Evolutionary conservation across 768 basidiomycete species (phyloP).

Genomic region (Collybia nuda): DNA sequence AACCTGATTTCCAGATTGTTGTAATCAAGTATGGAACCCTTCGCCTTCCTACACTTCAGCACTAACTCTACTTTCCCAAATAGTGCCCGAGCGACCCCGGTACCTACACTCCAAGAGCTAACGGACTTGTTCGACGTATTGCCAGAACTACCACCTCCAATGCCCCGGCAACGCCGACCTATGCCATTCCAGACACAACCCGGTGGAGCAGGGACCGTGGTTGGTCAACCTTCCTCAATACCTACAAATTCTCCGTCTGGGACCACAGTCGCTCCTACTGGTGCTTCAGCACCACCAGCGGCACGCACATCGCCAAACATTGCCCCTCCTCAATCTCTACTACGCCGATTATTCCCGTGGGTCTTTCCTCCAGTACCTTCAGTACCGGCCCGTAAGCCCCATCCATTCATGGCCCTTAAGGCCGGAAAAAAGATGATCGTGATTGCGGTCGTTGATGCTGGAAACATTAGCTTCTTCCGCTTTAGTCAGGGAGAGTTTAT

Average conservation of each 20-base stretch:
- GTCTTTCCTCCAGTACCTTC: constrained; percentile 13
- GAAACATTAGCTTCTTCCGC: constrained; percentile 85
- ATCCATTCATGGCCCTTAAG: constrained; percentile 82
- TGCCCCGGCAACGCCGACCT: constrained; percentile 40
- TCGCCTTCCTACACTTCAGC: background rate
- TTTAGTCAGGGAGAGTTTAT: constrained; percentile 86
- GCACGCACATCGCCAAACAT: background rate
- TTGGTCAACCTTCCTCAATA: background rate
- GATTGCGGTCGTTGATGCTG: constrained; percentile 86
- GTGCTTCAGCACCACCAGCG: background rate
- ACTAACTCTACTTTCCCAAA: background rate
- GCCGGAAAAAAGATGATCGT: constrained; percentile 82
- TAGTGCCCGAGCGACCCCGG: constrained; percentile 79
- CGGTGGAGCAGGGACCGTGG: constrained; percentile 1
- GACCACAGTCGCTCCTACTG: background rate
- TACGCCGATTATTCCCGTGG: constrained; percentile 25
- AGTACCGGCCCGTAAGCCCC: constrained; percentile 39
- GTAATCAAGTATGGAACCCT: constrained; percentile 71
- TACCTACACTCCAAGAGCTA: constrained; percentile 83
- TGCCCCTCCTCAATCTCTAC: constrained; percentile 18
- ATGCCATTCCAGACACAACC: constrained; percentile 11
- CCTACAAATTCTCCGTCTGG: constrained; percentile 9
- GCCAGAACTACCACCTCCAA: constrained; percentile 67
- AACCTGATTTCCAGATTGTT: constrained; percentile 84
- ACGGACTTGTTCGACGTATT: constrained; percentile 67